Conservation (phyloP, 2,329 filamentous ascomycete genomes). For the Sphaerulina musiva region DNA sequence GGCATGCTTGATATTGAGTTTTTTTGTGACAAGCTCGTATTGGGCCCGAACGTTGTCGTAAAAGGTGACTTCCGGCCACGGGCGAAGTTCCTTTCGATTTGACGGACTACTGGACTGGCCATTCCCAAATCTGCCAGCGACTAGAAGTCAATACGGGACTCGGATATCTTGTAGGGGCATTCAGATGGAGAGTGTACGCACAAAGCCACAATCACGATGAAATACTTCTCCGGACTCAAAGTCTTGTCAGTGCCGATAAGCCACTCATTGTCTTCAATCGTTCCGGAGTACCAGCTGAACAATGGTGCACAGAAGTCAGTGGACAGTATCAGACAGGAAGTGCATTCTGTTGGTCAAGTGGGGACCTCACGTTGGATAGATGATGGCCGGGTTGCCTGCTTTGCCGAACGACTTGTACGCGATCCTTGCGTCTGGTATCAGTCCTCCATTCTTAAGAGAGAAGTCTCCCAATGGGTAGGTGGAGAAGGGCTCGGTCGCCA, state of each 20-base stretch:
- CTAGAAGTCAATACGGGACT: too few species aligned
- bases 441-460: constrained; percentile 57
- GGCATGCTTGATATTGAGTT: constrained; percentile 54
- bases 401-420: constrained; percentile 72
- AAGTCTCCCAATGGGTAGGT: constrained; percentile 42
- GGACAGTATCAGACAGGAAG: too few species aligned
- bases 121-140: constrained; percentile 51
- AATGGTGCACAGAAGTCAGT: too few species aligned
- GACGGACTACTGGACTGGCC: constrained; percentile 62
- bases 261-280: constrained; percentile 68
- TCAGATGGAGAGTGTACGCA: too few species aligned
- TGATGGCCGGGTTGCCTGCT: constrained; percentile 55
- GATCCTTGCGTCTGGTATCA: constrained; percentile 58
- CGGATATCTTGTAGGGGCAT: too few species aligned
- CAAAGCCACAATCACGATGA: constrained; percentile 61
- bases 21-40: constrained; percentile 57
- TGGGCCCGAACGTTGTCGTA: constrained; percentile 66
- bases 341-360: too few species aligned
- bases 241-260: constrained; percentile 60
- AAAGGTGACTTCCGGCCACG: constrained; percentile 58
- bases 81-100: constrained; percentile 45
- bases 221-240: constrained; percentile 58
- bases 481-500: constrained; percentile 32
- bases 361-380: constrained; percentile 55
- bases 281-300: constrained; percentile 58